Conservation (phyloP, 352 stramenopile genomes). For the Pythium pyrilobum region DNA sequence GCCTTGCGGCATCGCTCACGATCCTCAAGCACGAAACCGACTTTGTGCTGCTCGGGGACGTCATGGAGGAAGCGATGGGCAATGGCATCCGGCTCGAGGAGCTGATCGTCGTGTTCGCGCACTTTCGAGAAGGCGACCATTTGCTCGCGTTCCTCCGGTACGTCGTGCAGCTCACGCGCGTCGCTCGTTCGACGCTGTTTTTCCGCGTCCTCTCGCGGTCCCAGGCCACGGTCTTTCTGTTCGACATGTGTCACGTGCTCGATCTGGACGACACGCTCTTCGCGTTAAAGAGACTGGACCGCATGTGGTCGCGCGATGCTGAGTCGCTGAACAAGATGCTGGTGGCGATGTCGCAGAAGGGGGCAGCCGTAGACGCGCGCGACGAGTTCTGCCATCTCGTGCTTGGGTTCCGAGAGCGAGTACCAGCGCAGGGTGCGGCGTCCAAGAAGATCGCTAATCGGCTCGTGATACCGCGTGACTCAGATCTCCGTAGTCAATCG, state of each 20-base stretch:
- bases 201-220: constrained; percentile 54
- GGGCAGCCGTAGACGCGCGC: constrained; percentile 21
- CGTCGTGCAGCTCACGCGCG: constrained; percentile 25
- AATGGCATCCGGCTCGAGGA: constrained; percentile 30
- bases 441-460: background rate
- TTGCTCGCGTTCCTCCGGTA: constrained; percentile 46
- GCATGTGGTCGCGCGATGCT: constrained; percentile 33
- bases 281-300: constrained; percentile 51
- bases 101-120: constrained; percentile 43
- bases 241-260: constrained; percentile 58
- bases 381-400: constrained; percentile 67
- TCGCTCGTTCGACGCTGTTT: constrained; percentile 25
- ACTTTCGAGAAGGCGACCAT: constrained; percentile 31
- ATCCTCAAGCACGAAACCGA: constrained; percentile 28
- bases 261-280: constrained; percentile 64
- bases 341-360: constrained; percentile 2
- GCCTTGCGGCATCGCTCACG: constrained; percentile 31
- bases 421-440: background rate
- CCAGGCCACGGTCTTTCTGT: constrained; percentile 45
- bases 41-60: constrained; percentile 30
- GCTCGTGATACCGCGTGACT: background rate
- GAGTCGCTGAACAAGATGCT: constrained; percentile 21
- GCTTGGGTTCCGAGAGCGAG: constrained; percentile 36
- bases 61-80: constrained; percentile 38
- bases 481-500: too few relatives aligned